A percentile compares a stretch with the other conserved stretches of the same genome.
phyloP scores from a whole-genome alignment of 2,329 filamentous ascomycete genomes.

The Venturia asperata region DNA sequence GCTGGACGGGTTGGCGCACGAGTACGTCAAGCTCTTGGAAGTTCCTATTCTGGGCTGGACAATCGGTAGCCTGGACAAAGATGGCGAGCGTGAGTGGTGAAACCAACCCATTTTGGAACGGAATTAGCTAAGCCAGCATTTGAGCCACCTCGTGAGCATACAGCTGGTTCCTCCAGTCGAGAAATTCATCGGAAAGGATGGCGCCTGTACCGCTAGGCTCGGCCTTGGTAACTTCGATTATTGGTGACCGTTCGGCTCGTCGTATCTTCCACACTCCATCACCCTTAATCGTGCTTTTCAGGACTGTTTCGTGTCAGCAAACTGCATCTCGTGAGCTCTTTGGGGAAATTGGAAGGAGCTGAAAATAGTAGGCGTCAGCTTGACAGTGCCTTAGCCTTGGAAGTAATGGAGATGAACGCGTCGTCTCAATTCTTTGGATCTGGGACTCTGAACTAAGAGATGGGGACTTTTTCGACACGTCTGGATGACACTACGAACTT shows the following conservation, averaged over 20 bases:
- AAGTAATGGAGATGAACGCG: not conserved
- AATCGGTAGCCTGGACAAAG: not conserved
- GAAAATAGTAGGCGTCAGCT: not conserved
- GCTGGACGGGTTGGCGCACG: not conserved
- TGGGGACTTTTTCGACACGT: too few species aligned
- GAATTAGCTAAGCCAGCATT: conserved; percentile 16
- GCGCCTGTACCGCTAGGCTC: conserved; percentile 68
- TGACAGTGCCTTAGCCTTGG: not conserved
- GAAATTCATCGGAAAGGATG: conserved; percentile 70
- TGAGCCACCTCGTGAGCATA: conserved; percentile 17
- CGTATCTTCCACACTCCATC: conserved; percentile 79
- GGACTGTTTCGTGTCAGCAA: conserved; percentile 32
- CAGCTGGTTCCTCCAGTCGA: conserved; percentile 54
- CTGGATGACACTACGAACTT: too few species aligned
- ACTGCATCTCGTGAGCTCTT: not conserved
- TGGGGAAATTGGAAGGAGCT: not conserved
- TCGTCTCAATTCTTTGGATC: not conserved
- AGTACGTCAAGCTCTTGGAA: not conserved
- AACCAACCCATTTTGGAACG: not conserved
- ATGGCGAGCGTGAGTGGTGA: not conserved
- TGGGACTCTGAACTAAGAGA: too few species aligned
- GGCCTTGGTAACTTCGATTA: conserved; percentile 67
- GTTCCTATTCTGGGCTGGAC: not conserved
- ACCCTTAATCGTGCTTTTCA: conserved; percentile 51
- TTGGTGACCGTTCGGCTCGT: conserved; percentile 51